These are phyloP conservation scores for Picochlorum costavermella DNA, from an alignment of 139 green algal species.

Conservation along the genomic window DNA sequence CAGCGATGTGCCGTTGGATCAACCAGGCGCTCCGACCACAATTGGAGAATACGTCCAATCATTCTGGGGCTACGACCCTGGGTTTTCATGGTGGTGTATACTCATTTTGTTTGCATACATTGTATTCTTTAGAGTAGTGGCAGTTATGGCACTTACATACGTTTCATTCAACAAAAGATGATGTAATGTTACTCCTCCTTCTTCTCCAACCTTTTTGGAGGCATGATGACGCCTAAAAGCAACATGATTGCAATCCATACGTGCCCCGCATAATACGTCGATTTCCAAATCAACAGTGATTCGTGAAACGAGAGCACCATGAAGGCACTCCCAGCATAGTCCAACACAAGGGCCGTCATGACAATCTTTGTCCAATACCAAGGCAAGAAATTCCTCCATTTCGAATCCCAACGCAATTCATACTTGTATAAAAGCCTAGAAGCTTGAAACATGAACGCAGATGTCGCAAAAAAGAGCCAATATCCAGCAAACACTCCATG, in stretches of 20 bases:
- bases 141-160: slow-evolving; percentile 43
- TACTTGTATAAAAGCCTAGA: slow-evolving; percentile 32
- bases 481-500: slow-evolving; percentile 64
- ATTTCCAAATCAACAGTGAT: slow-evolving; percentile 28
- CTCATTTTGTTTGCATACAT: slow-evolving; percentile 46
- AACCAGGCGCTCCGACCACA: slow-evolving; percentile 5
- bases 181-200: not conserved
- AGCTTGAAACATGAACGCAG: slow-evolving; percentile 35
- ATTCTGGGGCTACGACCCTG: slow-evolving; percentile 56
- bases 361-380: slow-evolving; percentile 31
- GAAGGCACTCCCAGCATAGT: slow-evolving; percentile 40
- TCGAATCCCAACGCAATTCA: slow-evolving; percentile 20
- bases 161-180: slow-evolving; percentile 57
- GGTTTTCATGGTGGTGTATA: slow-evolving; percentile 42
- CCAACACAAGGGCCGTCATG: slow-evolving; percentile 30
- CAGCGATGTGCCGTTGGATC: slow-evolving; percentile 13
- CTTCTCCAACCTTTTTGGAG: slow-evolving; percentile 11
- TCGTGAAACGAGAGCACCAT: slow-evolving; percentile 33
- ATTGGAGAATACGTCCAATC: slow-evolving; percentile 33
- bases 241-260: slow-evolving; percentile 28
- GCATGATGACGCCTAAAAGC: slow-evolving; percentile 19
- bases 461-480: slow-evolving; percentile 37
- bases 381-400: slow-evolving; percentile 3
- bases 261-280: slow-evolving; percentile 34
- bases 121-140: slow-evolving; percentile 27